Conservation (phyloP, 2,329 filamentous ascomycete species). For the Venturia effusa region DNA sequence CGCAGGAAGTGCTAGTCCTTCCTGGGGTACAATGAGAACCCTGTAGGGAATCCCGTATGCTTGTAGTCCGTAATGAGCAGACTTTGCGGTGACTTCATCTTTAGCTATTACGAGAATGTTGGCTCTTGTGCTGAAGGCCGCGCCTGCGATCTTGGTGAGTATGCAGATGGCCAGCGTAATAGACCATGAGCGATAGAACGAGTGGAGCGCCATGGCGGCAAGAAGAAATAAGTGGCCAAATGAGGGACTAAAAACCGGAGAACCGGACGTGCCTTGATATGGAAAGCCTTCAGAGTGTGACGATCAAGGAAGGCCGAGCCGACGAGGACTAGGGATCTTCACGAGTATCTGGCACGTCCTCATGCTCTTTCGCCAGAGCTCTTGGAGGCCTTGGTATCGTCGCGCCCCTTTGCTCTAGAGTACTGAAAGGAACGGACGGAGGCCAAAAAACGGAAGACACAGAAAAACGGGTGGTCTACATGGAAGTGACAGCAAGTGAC, state of each 20-base stretch:
- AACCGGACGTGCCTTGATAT: not conserved
- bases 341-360: not conserved
- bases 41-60: constrained; percentile 52
- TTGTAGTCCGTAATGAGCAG: constrained; percentile 43
- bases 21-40: constrained; percentile 42
- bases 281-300: not conserved
- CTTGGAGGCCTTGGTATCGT: not conserved
- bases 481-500: not conserved
- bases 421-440: not conserved
- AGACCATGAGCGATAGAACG: not conserved
- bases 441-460: not conserved
- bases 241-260: not conserved
- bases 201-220: not conserved
- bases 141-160: not conserved
- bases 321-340: not conserved
- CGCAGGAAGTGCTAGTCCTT: constrained; percentile 39
- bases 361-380: not conserved
- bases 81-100: constrained; percentile 37
- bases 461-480: too few relatives aligned
- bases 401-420: not conserved
- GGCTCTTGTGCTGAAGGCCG: constrained; percentile 5
- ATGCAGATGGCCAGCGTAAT: not conserved
- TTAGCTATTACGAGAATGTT: constrained; percentile 48
- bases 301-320: not conserved
- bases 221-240: not conserved